Base-by-base conservation (phyloP, 192 early-diverging fungal species). In the Spinellus fusiger region DNA sequence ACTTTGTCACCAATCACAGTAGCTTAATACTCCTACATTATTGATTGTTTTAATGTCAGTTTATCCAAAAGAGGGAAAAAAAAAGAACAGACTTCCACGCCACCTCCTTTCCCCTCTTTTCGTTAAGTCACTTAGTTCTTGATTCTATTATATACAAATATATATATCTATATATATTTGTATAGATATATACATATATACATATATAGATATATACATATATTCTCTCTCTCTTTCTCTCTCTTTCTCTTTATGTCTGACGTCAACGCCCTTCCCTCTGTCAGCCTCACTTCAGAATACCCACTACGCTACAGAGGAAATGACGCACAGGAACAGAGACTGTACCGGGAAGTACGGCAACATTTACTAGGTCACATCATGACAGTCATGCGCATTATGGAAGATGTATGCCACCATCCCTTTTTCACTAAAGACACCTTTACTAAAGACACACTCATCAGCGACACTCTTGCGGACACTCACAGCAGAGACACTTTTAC, bases 331-430 rank as follows among this genome's bases (percentile, higher is more conserved):
- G 84, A 80, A 54, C 80, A 90, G 66, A 83, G 80, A 38, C 58
- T 84, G 44, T 96, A 87, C 75, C 84, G 84, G 1, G 84, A 91
- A 58, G 87, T 85, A 61, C 84, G 88, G 59, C 82, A 78, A 28
- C 75, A 79, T 26, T 75, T 96, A 48, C 82, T 87, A 37, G 75
- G 67, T 25, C 75, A 89, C 64, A 84, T 96, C 51, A 54, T 68
- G 18, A 74, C 71, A 64, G 86, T 90, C 25, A 80, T 77, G 61
- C 33, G 71, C 22, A 54, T 93, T 25, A 78, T 92, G 48, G 72
- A 79, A 7, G 87, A 90, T 53, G 76, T 95, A 26, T 73, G 40
- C 3, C 40, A 44, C 18, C 40, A 44, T 18, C 40, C 13, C 10
- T n/a, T n/a, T 18, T 12, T 44, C 3, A 18, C 40, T 44, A 18